Evolutionary conservation across 2,329 filamentous ascomycete species (phyloP).

Genomic region (Colletotrichum musicola): DNA sequence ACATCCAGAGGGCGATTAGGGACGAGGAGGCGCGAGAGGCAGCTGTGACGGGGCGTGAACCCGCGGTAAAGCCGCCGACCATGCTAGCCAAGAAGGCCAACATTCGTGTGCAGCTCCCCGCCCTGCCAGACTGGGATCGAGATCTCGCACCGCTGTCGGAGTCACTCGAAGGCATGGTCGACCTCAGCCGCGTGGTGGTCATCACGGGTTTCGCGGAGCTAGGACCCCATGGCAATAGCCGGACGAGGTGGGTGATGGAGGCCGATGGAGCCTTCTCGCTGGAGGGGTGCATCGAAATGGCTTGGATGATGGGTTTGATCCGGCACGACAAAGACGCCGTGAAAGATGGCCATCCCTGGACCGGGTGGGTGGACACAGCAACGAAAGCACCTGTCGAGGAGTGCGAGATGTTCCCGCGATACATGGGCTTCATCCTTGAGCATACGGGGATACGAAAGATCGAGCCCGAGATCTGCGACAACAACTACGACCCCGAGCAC

Average conservation of each 20-base stretch:
- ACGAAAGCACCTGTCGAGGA: conserved; percentile 94
- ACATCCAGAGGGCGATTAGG: conserved; percentile 90
- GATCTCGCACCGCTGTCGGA: conserved; percentile 89
- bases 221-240: conserved; percentile 97
- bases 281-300: conserved; percentile 98
- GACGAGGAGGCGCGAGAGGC: conserved; percentile 99
- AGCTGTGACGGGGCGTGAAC: conserved; percentile 91
- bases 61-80: conserved; percentile 93
- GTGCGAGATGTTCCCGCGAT: conserved; percentile 96
- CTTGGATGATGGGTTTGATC: conserved; percentile 99
- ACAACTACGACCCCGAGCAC: conserved; percentile 89
- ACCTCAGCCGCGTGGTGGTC: conserved; percentile 96
- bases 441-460: conserved; percentile 98
- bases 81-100: conserved; percentile 93
- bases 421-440: conserved; percentile 95
- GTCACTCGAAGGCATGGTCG: conserved; percentile 95
- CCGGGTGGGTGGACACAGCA: conserved; percentile 96
- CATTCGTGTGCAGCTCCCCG: conserved; percentile 95
- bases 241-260: conserved; percentile 99
- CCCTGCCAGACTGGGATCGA: conserved; percentile 88
- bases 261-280: conserved; percentile 95
- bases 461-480: conserved; percentile 80
- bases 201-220: conserved; percentile 96
- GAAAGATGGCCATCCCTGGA: conserved; percentile 89
- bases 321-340: conserved; percentile 96